A percentile compares a stretch with the other conserved stretches of the same genome.
These are phyloP conservation scores for Oidium heveae DNA, from an alignment of 2,329 filamentous ascomycete species.

Conservation along the genomic window DNA sequence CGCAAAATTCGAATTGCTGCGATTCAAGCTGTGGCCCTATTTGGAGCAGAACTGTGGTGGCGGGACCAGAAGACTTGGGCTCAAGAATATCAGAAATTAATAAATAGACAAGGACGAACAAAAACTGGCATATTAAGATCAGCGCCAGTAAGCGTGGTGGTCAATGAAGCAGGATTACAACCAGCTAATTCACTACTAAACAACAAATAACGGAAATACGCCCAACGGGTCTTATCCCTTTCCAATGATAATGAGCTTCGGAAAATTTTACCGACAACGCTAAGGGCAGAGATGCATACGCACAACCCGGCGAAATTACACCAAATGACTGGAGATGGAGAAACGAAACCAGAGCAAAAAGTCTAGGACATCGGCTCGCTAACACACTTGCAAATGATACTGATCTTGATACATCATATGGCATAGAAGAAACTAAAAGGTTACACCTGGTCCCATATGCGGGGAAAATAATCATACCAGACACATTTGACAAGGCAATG, in stretches of 20 bases:
- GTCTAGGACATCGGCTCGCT: neutral
- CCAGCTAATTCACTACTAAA: neutral
- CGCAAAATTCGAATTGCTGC: neutral
- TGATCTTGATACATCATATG: neutral
- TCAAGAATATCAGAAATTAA: neutral
- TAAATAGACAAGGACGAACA: neutral
- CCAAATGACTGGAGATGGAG: neutral
- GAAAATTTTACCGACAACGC: neutral
- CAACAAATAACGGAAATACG: neutral
- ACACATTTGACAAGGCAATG: neutral
- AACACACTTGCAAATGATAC: neutral
- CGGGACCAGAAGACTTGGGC: neutral
- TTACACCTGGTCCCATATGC: neutral
- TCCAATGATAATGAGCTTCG: neutral
- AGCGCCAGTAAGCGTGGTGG: neutral
- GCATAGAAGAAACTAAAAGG: neutral
- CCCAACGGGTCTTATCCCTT: neutral
- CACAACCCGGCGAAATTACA: neutral
- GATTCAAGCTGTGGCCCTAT: neutral
- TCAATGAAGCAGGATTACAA: neutral
- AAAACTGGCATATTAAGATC: neutral
- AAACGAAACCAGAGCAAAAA: neutral
- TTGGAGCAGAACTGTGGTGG: neutral
- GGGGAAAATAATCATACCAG: neutral
- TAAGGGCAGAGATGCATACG: neutral